These are phyloP conservation scores for Diplodia intermedia DNA, from an alignment of 2,329 filamentous ascomycete species.

Conservation along the genomic window DNA sequence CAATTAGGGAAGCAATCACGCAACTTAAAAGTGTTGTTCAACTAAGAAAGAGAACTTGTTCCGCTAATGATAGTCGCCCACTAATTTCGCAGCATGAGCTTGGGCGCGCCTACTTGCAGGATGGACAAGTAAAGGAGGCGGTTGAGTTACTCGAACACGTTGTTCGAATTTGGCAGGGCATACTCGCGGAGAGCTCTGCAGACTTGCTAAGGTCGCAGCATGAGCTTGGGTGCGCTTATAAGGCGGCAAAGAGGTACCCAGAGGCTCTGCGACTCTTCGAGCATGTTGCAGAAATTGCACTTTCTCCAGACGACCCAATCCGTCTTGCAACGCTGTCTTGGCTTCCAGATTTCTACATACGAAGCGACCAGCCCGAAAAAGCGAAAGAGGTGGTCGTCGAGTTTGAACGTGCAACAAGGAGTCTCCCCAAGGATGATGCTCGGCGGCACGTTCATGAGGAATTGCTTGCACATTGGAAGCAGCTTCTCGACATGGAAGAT, in stretches of 20 bases:
- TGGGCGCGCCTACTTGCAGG: not conserved
- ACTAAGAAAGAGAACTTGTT: not conserved
- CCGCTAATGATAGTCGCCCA: too few species aligned
- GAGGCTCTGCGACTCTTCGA: not conserved
- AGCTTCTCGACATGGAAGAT: not conserved
- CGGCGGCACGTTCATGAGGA: not conserved
- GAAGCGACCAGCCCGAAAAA: not conserved
- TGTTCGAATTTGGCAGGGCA: not conserved
- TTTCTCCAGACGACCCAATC: not conserved
- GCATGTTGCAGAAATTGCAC: not conserved
- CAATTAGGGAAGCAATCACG: not conserved
- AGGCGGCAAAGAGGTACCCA: not conserved
- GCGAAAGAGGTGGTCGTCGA: not conserved
- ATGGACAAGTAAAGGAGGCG: not conserved
- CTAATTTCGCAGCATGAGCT: not conserved
- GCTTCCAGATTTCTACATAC: not conserved
- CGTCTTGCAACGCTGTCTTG: not conserved
- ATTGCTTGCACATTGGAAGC: not conserved
- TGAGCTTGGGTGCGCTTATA: not conserved
- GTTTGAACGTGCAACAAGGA: not conserved
- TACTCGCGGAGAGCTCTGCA: not conserved
- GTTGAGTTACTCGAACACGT: not conserved
- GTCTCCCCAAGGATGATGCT: not conserved
- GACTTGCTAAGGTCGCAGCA: not conserved
- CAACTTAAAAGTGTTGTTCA: not conserved